phyloP scores from a whole-genome alignment of 352 stramenopile genomes.

The Phytopythium oedochilum region DNA sequence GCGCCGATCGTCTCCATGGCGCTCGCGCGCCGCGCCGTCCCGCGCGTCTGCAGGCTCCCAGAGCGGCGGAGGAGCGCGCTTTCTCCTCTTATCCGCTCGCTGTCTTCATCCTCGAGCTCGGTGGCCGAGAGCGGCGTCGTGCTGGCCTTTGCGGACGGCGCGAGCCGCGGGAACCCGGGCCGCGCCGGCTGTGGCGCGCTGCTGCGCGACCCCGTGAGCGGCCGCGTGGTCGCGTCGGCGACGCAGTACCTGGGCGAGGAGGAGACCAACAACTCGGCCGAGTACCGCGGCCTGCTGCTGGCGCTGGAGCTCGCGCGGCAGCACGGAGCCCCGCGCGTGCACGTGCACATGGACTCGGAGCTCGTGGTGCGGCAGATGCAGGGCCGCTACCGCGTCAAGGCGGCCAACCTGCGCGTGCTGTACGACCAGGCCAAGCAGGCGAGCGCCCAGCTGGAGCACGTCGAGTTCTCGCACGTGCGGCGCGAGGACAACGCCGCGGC shows the following conservation, averaged over 20 bases:
- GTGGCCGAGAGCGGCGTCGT: conserved; percentile 3
- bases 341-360: conserved; percentile 77
- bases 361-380: conserved; percentile 76
- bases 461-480: conserved; percentile 48
- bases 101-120: neutral
- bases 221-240: conserved; percentile 34
- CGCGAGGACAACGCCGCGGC: conserved; percentile 46
- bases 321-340: conserved; percentile 24
- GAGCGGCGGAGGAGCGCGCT: neutral
- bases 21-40: neutral
- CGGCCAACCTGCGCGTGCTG: conserved; percentile 39
- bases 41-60: neutral
- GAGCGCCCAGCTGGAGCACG: conserved; percentile 19
- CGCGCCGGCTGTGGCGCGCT: conserved; percentile 55
- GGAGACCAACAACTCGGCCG: conserved; percentile 70
- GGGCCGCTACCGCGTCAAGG: conserved; percentile 67
- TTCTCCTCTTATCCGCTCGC: neutral
- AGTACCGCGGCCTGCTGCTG: conserved; percentile 64
- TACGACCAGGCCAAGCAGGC: conserved; percentile 35
- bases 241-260: conserved; percentile 46
- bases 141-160: conserved; percentile 56
- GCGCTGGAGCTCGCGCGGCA: conserved; percentile 48
- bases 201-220: conserved; percentile 32
- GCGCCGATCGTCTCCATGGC: neutral
- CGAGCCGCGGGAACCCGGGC: conserved; percentile 68